Conservation (phyloP, 495 filamentous ascomycete genomes). For the Jackrogersella minutella region DNA sequence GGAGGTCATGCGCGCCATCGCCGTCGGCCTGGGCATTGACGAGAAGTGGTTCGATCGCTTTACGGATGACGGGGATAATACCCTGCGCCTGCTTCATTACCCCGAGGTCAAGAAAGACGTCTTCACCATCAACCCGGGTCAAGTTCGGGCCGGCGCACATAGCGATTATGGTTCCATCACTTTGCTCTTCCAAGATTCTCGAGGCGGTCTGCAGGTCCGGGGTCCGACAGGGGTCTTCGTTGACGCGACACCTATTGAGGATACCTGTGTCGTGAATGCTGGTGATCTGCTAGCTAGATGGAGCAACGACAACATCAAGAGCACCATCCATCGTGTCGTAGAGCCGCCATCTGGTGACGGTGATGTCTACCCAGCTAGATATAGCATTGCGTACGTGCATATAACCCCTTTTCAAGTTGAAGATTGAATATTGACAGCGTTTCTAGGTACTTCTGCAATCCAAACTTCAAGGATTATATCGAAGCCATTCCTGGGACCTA, state of each 20-base stretch:
- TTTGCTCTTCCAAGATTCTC: constrained; percentile 84
- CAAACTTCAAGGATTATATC: constrained; percentile 79
- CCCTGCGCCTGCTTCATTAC: constrained; percentile 87
- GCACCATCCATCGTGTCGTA: constrained; percentile 88
- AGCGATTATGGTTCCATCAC: constrained; percentile 91
- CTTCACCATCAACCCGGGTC: constrained; percentile 73
- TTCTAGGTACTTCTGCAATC: constrained; percentile 88
- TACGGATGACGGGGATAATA: constrained; percentile 81
- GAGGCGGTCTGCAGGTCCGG: constrained; percentile 85
- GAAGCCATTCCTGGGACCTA: constrained; percentile 90
- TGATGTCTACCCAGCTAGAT: constrained; percentile 67
- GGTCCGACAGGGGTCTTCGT: constrained; percentile 80
- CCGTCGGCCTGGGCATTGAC: constrained; percentile 79
- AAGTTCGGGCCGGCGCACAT: constrained; percentile 86
- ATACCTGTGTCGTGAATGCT: constrained; percentile 89
- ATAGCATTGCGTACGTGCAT: constrained; percentile 69
- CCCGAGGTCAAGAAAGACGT: constrained; percentile 71
- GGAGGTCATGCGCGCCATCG: constrained; percentile 87
- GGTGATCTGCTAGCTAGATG: constrained; percentile 88
- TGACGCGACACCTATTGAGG: constrained; percentile 81
- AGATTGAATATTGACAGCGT: not conserved
- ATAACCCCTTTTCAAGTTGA: not conserved
- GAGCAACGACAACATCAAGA: constrained; percentile 90
- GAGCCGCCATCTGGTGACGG: constrained; percentile 69
- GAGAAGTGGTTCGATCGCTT: constrained; percentile 80